Evolutionary conservation across 306 rosid genomes (phyloP), one percentile per base, ranked within the genome.

Genomic region (Lithocarpus polystachyus): DNA sequence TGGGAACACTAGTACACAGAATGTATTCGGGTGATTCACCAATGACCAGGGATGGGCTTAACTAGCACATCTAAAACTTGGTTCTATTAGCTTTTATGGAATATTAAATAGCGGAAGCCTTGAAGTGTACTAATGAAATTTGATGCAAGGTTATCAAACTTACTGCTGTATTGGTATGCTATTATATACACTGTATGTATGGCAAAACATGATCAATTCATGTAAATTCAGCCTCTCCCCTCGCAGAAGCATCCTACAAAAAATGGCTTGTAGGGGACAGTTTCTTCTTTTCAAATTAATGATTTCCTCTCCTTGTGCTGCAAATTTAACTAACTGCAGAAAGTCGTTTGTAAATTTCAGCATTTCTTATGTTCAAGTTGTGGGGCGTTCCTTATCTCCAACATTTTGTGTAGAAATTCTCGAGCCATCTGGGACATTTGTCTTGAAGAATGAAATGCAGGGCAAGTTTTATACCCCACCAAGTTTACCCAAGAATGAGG

Each of bases 291-390:
- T 28, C 65, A 19, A 4, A 59, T 22, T 23, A 3, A 22, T 23
- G 13, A 26, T 11, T 3, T 22, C 64, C 23, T 12, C 24, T 2
- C 26, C 28, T 20, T 13, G 6, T 59, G 65, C 65, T 23, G 28
- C 15, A 9, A 22, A n/a, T 10, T 33, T 8, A 28, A 19, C 72
- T 12, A 22, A 45, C 60, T 55, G 40, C 57, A 56, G 55, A 80
- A 77, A 45, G 37, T 51, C 75, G 72, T 77, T 64, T 82, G 85
- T 80, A 71, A 26, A 65, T 77, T 86, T 91, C 96, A 95, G 99
- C 60, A 77, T 95, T 54, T 77, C 91, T 68, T 83, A 87, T 72
- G 98, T 93, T 80, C 77, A 91, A 91, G 96, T 87, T 77, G 19
- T 55, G 57, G 99, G 99, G 65, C 65, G 81, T 43, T 28, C 85